These are phyloP conservation scores for Apium graveolens DNA, from an alignment of 129 eudicot genomes.

Conservation along the genomic window DNA sequence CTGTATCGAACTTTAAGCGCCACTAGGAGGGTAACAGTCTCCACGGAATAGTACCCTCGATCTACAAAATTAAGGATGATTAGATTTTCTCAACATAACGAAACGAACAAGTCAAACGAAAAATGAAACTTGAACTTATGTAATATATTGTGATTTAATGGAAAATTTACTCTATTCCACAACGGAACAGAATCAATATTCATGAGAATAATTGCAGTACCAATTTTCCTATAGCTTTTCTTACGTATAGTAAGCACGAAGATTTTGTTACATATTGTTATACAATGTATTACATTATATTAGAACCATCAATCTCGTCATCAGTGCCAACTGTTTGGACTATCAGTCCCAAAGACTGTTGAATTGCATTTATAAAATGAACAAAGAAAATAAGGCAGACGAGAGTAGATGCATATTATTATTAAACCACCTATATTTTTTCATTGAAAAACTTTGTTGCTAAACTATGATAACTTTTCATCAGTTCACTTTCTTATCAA, in stretches of 20 bases:
- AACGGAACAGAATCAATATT: neutral
- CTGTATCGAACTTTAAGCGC: conserved; percentile 5
- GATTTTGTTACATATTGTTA: neutral
- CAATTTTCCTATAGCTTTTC: neutral
- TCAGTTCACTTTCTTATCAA: neutral
- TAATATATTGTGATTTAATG: neutral
- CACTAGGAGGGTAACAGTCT: conserved; percentile 3
- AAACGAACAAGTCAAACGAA: neutral
- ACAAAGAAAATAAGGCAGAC: neutral
- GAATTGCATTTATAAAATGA: neutral
- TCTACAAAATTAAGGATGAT: neutral
- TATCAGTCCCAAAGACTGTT: neutral
- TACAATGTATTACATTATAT: neutral
- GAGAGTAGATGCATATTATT: neutral
- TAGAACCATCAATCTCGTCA: neutral
- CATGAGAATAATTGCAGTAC: neutral
- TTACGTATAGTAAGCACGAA: neutral
- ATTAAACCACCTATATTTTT: neutral
- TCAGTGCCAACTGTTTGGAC: neutral
- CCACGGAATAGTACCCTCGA: neutral
- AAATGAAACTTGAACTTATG: neutral
- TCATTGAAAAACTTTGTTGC: neutral
- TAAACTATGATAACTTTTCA: neutral
- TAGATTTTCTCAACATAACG: neutral
- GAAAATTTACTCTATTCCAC: neutral